Conservation (phyloP, 2,329 filamentous ascomycete species). For the Paraphaeosphaeria sporulosa region DNA sequence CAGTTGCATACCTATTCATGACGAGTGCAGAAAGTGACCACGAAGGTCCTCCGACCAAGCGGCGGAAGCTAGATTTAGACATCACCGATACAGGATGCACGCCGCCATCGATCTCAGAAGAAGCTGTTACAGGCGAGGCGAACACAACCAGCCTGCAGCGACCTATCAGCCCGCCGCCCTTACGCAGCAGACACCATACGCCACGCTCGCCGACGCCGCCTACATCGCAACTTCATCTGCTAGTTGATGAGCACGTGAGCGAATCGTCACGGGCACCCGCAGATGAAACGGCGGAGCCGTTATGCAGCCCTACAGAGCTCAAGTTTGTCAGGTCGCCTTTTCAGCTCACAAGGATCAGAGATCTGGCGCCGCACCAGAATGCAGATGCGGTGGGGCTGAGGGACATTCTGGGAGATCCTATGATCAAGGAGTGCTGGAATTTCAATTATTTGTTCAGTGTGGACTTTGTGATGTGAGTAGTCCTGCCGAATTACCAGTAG, state of each 20-base stretch:
- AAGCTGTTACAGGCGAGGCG: conserved; percentile 5
- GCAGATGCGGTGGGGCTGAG: conserved; percentile 69
- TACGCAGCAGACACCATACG: conserved; percentile 21
- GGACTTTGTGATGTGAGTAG: conserved; percentile 64
- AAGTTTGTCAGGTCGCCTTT: conserved; percentile 68
- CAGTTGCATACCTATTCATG: not conserved
- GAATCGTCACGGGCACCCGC: conserved; percentile 17
- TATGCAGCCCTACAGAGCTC: not conserved
- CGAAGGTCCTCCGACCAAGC: conserved; percentile 32
- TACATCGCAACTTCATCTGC: not conserved
- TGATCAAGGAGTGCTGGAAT: conserved; percentile 75
- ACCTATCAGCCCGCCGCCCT: conserved; percentile 41
- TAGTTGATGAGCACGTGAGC: conserved; percentile 18
- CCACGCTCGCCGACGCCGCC: conserved; percentile 13
- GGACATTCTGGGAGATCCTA: conserved; percentile 75
- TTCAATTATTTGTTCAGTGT: conserved; percentile 74
- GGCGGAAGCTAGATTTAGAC: conserved; percentile 30
- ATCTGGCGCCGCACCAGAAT: conserved; percentile 68
- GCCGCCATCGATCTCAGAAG: not conserved
- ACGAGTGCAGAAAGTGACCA: conserved; percentile 20
- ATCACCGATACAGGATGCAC: conserved; percentile 9
- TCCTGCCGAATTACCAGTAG: not conserved
- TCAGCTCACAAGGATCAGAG: conserved; percentile 73
- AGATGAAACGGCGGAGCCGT: not conserved
- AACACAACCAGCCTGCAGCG: conserved; percentile 23